These are phyloP conservation scores for Adansonia grandidieri DNA, from an alignment of 441 rosid species.

Conservation along the genomic window DNA sequence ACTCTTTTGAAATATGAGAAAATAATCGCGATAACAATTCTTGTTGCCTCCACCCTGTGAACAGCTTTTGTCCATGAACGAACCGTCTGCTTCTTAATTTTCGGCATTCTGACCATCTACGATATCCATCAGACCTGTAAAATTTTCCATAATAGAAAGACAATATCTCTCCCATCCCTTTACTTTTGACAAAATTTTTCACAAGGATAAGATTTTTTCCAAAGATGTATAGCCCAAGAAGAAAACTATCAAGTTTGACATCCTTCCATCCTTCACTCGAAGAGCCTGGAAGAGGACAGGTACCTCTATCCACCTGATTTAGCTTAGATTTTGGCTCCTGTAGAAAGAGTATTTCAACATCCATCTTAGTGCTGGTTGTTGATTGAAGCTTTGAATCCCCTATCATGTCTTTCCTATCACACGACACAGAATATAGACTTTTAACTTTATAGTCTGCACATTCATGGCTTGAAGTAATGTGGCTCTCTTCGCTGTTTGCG, in stretches of 20 bases:
- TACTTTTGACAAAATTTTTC: conserved; percentile 61
- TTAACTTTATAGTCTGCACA: conserved; percentile 29
- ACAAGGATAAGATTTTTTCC: conserved; percentile 70
- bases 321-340: conserved; percentile 39
- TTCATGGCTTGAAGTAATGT: conserved; percentile 28
- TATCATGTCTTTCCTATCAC: conserved; percentile 24
- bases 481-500: conserved; percentile 34
- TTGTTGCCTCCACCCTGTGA: conserved; percentile 77
- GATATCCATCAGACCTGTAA: conserved; percentile 56
- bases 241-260: conserved; percentile 56
- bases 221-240: conserved; percentile 76
- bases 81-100: conserved; percentile 54
- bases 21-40: conserved; percentile 68
- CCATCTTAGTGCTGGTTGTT: conserved; percentile 32
- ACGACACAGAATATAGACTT: conserved; percentile 19
- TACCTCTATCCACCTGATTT: conserved; percentile 39
- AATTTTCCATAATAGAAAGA: conserved; percentile 79
- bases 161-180: conserved; percentile 63
- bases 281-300: conserved; percentile 59
- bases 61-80: conserved; percentile 64
- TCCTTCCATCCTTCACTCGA: conserved; percentile 54
- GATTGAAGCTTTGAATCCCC: conserved; percentile 24
- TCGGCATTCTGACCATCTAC: conserved; percentile 74
- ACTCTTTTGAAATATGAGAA: conserved; percentile 55
- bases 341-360: conserved; percentile 37